These are phyloP conservation scores for Lentinula aciculospora DNA, from an alignment of 768 basidiomycete genomes.

Conservation along the genomic window DNA sequence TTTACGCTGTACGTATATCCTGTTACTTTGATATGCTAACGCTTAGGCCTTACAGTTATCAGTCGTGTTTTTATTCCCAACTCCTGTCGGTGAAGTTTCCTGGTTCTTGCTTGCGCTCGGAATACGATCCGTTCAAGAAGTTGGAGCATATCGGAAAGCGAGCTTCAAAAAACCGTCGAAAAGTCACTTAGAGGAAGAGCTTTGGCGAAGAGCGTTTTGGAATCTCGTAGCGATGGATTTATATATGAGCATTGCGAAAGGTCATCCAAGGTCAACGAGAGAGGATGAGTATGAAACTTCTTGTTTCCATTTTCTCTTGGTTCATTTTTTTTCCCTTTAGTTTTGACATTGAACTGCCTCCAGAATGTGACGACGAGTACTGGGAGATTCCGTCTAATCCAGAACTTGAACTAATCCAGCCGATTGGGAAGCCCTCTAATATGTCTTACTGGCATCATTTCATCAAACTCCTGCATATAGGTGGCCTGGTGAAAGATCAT, in stretches of 20 bases:
- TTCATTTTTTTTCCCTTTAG: slow-evolving; percentile 13
- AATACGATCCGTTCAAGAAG: slow-evolving; percentile 37
- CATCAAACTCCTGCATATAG: slow-evolving; percentile 40
- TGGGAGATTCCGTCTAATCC: slow-evolving; percentile 37
- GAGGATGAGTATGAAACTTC: slow-evolving; percentile 51
- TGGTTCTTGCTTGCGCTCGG: slow-evolving; percentile 34
- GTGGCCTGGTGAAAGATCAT: slow-evolving; percentile 33
- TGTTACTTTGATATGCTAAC: slow-evolving; percentile 16
- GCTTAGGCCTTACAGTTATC: slow-evolving; percentile 24
- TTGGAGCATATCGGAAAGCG: slow-evolving; percentile 38
- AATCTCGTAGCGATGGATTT: slow-evolving; percentile 16
- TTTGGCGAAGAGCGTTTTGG: slow-evolving; percentile 44
- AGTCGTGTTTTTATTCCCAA: slow-evolving; percentile 26
- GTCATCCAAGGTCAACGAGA: slow-evolving; percentile 45
- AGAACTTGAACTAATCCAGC: slow-evolving; percentile 39
- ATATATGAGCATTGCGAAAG: slow-evolving; percentile 24
- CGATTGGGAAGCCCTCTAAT: slow-evolving; percentile 30
- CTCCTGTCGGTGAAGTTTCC: slow-evolving; percentile 17
- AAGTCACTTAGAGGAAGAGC: slow-evolving; percentile 36
- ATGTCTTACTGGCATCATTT: slow-evolving; percentile 35
- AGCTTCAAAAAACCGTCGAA: neutral
- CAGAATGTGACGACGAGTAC: slow-evolving; percentile 49
- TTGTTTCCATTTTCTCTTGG: slow-evolving; percentile 9
- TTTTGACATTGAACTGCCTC: slow-evolving; percentile 43
- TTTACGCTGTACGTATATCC: slow-evolving; percentile 19